Conservation (phyloP, 2,329 filamentous ascomycete genomes). For the Hypoxylon sp. region DNA sequence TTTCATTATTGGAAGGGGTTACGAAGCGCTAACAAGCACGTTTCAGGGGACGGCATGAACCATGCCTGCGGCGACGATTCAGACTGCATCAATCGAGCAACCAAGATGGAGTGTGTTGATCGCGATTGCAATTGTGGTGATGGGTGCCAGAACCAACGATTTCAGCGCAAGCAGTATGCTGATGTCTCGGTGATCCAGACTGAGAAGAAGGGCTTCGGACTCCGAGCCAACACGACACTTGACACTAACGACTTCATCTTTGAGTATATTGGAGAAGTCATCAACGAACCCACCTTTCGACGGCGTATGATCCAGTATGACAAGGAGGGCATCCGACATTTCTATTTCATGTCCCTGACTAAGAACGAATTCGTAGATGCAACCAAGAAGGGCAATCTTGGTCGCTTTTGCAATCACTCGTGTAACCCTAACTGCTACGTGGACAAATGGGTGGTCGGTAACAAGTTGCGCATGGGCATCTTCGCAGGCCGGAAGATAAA, state of each 20-base stretch:
- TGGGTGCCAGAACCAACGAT: slow-evolving; percentile 93
- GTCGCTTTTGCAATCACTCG: slow-evolving; percentile 98
- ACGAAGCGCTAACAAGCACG: slow-evolving; percentile 41
- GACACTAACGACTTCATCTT: slow-evolving; percentile 92
- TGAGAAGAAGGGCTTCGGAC: slow-evolving; percentile 95
- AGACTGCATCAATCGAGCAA: slow-evolving; percentile 97
- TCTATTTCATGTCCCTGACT: slow-evolving; percentile 99
- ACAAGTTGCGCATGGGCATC: slow-evolving; percentile 98
- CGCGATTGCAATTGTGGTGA: slow-evolving; percentile 88
- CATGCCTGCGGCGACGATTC: slow-evolving; percentile 94
- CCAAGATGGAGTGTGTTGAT: slow-evolving; percentile 93
- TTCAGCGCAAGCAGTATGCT: slow-evolving; percentile 90
- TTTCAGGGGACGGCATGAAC: slow-evolving; percentile 73
- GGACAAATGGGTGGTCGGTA: slow-evolving; percentile 98
- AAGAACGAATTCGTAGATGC: slow-evolving; percentile 98
- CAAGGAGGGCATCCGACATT: slow-evolving; percentile 96
- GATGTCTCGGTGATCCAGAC: slow-evolving; percentile 96
- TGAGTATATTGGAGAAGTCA: slow-evolving; percentile 98
- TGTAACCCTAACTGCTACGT: slow-evolving; percentile 99
- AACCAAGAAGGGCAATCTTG: slow-evolving; percentile 95
- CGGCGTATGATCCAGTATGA: slow-evolving; percentile 94
- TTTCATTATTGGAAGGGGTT: slow-evolving; percentile 35
- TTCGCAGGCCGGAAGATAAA: slow-evolving; percentile 89
- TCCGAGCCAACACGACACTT: slow-evolving; percentile 83
- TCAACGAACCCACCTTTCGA: slow-evolving; percentile 90